These are phyloP conservation scores for Corylus avellana DNA, from an alignment of 306 rosid species.

Conservation along the genomic window DNA sequence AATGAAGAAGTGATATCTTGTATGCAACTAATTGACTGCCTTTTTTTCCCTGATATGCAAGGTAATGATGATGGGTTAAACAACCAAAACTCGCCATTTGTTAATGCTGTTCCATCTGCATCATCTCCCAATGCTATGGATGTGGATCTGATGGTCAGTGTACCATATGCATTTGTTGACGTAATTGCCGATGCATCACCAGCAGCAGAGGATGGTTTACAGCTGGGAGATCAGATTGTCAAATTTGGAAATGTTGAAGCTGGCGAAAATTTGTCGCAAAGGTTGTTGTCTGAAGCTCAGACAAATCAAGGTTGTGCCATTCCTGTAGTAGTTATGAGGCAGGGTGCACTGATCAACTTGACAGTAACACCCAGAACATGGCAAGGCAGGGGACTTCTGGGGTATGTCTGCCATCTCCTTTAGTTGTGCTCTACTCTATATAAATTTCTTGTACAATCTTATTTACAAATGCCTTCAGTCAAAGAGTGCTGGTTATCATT, in stretches of 20 bases:
- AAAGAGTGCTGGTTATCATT: not conserved
- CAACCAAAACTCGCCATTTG: slow-evolving; percentile 41
- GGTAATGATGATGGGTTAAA: slow-evolving; percentile 45
- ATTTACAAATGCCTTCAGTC: not conserved
- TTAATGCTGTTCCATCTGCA: slow-evolving; percentile 36
- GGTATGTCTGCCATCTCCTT: slow-evolving; percentile 55
- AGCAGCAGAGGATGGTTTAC: slow-evolving; percentile 88
- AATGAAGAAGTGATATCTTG: slow-evolving; percentile 1
- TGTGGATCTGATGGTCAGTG: slow-evolving; percentile 50
- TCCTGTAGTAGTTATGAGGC: slow-evolving; percentile 68
- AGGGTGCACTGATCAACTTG: slow-evolving; percentile 65
- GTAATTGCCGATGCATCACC: slow-evolving; percentile 89
- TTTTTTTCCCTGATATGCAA: slow-evolving; percentile 26
- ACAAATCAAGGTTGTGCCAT: slow-evolving; percentile 52
- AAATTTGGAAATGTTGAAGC: slow-evolving; percentile 83
- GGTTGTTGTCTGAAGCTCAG: slow-evolving; percentile 76
- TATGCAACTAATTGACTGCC: slow-evolving; percentile 11
- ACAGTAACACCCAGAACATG: slow-evolving; percentile 83
- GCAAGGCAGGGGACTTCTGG: slow-evolving; percentile 94
- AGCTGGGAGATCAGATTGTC: slow-evolving; percentile 89
- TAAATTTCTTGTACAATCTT: not conserved
- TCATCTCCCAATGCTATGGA: slow-evolving; percentile 51
- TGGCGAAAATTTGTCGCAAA: slow-evolving; percentile 68
- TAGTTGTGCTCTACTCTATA: slow-evolving; percentile 15
- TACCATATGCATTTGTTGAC: slow-evolving; percentile 88